Base-by-base conservation (phyloP, 83 land plant species). In the Larix sibirica region DNA sequence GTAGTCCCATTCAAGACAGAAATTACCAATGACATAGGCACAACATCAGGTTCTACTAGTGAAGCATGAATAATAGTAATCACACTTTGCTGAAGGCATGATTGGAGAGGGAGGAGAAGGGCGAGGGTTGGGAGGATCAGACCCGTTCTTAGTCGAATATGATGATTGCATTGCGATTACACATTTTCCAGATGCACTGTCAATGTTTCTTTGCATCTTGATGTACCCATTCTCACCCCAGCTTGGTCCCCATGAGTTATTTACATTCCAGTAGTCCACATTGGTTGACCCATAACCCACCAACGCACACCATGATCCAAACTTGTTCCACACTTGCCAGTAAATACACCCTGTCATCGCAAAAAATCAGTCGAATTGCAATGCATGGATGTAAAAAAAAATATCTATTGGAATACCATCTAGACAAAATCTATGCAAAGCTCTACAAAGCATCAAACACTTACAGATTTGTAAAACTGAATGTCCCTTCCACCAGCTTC, bases 1-100 rank as follows among this genome's bases (percentile, higher is more conserved):
- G 87, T 96, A 91, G 9, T 96, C 97, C 97, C 97, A 94, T 12
- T 68, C 83, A n/a, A 88, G 89, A 87, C 94, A 94, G 81, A 56
- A 79, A 28, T 76, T 69, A 20, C 88, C 86, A 14, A 70, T 83
- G 84, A 80, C 80, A 80, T 84, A 86, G 33, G 83, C 63, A 81
- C 97, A 95, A 85, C 97, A 95, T 86, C 97, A 93, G 4, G 97
- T 95, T 81, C 79, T 91, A 54, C 88, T 60, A 33, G 69, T 85
- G 1, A 88, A 89, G 83, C 97, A 95, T 1, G 92, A 62, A 81
- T 83, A 86, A 47, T 82, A 89, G 62, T 79, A 77, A 81, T 93
- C 97, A 62, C 97, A 95, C 61, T 83, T 47, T 9, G 54, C 0
- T 47, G 54, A 9, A 4, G 89, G 86, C 28, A 63, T 80, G 40